Evolutionary conservation across 225 moss, liverwort and hornwort genomes (phyloP), one percentile per base, ranked within the genome.

Genomic region (Pseudisothecium myosuroides): DNA sequence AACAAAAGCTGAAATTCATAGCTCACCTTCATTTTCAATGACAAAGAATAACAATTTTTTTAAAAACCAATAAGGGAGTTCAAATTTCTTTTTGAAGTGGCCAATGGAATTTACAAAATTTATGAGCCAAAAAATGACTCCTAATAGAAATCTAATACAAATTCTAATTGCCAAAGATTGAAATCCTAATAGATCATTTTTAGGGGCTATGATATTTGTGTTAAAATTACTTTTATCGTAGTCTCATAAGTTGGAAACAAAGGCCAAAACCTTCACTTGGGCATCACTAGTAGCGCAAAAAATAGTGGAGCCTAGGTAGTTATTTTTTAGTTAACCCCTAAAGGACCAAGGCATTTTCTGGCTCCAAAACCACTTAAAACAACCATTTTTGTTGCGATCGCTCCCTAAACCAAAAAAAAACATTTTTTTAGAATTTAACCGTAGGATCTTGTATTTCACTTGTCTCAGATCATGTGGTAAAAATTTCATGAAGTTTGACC

Each of bases 201-300:
- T 21, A 23, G 1, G 4, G 2, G 3, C 9, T 54, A 1, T 1
- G 2, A 77, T 14, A 54, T 36, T 78, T 4, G 6, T 10, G 2
- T 24, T 3, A 16, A 37, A 55, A 78, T 36, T 8, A 5, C 5
- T 6, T 9, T 52, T 0, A 0, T 4, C 0, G n/a, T 26, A 58
- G 34, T n/a, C 17, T 58, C 1, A 11, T 0, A 5, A 79, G 27
- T 4, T 22, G 3, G 0, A 55, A 55, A 21, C 1, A 6, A 56
- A 24, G 16, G 16, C n/a, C 27, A 27, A 58, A 39, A 58, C 6
- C 11, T 26, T n/a, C 0, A 0, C 4, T 77, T 0, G 6, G 3
- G 14, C 36, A 24, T 34, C 3, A 75, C 5, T 20, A 5, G 5
- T 76, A 76, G 36, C 0, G 0, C 0, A 2, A 1, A 78, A 1